Base-by-base conservation (phyloP, 441 rosid genomes). In the Jatropha podagrica region DNA sequence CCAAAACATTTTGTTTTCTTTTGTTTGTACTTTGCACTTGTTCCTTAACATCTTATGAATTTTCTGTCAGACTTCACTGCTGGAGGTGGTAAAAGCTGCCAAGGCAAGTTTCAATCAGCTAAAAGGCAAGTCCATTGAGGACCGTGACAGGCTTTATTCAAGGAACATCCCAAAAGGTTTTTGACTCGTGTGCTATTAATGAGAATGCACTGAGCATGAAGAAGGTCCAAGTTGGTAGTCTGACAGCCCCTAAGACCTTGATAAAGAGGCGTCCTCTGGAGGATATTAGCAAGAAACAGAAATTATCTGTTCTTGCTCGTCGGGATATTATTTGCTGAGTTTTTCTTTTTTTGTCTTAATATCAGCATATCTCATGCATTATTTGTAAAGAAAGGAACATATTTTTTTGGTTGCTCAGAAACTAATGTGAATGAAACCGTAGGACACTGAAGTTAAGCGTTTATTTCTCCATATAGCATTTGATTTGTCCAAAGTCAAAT, bases 211-310 rank as follows among this genome's bases (percentile, higher is more conserved):
- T 3, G 0, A 59, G 65, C 59, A 54, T 59, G 41, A 85, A 61
- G 82, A 74, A 12, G 68, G 68, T 73, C 67, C 72, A 58, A 40
- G 3, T 14, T 9, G 77, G 77, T 42, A 81, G 65, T 56, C 1
- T 27, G 65, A 82, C 83, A 3, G 80, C 82, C 2, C 73, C 77
- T 3, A 81, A 74, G 75, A 26, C 83, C 62, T 71, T 44, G 48
- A 42, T 66, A 1, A 77, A 70, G 60, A 83, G 88, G 81, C 76
- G 60, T 49, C 79, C 84, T 55, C 63, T 82, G 60, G 76, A 71
- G 73, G 81, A 66, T 51, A 61, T 84, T 15, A 66, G 40, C 37
- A 81, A 67, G 78, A 56, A 78, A 7, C 59, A 82, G 74, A 56
- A 44, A 40, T 40, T 38, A 15, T 15, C 0, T 20, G 26, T 1